Percentiles rank a stretch among this genome's conserved stretches.
Evolutionary conservation across 164 flowering plant species (phyloP).

Genomic region (Macadamia integrifolia): DNA sequence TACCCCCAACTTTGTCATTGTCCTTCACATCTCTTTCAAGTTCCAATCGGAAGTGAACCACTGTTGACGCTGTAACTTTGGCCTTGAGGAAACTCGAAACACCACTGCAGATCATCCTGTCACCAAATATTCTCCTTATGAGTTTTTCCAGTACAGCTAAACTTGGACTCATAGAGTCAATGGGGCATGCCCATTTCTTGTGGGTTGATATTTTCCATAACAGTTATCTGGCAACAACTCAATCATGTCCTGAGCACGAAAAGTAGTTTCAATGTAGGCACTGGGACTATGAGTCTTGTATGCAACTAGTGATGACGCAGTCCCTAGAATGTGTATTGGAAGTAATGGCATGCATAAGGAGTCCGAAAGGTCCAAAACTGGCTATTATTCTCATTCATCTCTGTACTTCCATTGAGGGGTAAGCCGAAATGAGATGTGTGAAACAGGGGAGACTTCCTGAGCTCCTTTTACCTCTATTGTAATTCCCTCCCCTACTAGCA

Average conservation of each 20-base stretch:
- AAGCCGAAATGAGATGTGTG: slow-evolving; percentile 25
- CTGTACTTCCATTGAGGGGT: slow-evolving; percentile 18
- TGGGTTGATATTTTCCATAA: slow-evolving; percentile 21
- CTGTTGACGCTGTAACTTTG: slow-evolving; percentile 33
- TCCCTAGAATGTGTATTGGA: slow-evolving; percentile 46
- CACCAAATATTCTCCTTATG: slow-evolving; percentile 28
- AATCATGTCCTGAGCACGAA: slow-evolving; percentile 29
- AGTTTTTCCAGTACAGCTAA: slow-evolving; percentile 39
- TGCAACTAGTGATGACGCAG: slow-evolving; percentile 45
- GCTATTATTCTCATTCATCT: slow-evolving; percentile 9
- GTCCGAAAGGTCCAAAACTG: slow-evolving; percentile 24
- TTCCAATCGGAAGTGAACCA: slow-evolving; percentile 51
- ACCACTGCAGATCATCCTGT: slow-evolving; percentile 19
- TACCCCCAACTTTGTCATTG: slow-evolving; percentile 21
- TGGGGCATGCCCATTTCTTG: slow-evolving; percentile 24
- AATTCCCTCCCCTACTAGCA: slow-evolving; percentile 72
- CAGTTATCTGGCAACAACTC: slow-evolving; percentile 60
- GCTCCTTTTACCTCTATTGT: slow-evolving; percentile 47
- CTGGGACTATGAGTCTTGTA: slow-evolving; percentile 36
- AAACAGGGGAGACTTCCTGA: slow-evolving; percentile 36
- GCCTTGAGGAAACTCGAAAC: slow-evolving; percentile 29
- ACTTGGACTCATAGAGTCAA: slow-evolving; percentile 29
- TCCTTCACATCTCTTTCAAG: slow-evolving; percentile 39
- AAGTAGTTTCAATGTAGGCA: slow-evolving; percentile 28
- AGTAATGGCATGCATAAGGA: slow-evolving; percentile 36